Evolutionary conservation across 257 asterid genomes (phyloP), one percentile per base, ranked within the genome.

Genomic region (Lavandula angustifolia): DNA sequence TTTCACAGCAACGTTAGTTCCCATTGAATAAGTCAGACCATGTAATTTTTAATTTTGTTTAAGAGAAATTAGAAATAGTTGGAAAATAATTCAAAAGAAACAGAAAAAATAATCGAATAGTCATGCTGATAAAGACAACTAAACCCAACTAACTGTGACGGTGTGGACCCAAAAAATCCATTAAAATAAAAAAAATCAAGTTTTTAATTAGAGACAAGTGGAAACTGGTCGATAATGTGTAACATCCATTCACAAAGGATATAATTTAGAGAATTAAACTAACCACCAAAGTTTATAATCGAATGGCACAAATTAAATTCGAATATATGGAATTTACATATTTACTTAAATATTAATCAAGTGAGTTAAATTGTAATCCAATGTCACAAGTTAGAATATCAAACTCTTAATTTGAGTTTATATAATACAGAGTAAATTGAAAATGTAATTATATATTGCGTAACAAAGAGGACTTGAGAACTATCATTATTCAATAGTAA

Each of bases 151-250:
- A 76, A 62, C 70, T 52, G 56, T 17, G 14, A 56, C 54, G 73
- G 78, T 77, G 78, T 77, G 83, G 87, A 64, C 50, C 83, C 82
- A 75, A 16, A 52, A 60, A 27, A 9, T 5, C 27, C 47, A 61
- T 52, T 7, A 48, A 64, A 13, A 3, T 4, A 34, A 14, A 22
- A 10, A 17, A 14, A n/a, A 31, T 55, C 37, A 48, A 68, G 32
- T 66, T 72, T 69, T 61, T 31, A 37, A 54, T 66, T 37, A 42
- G 41, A 58, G 52, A 63, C 46, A 52, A 64, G 58, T 60, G 59
- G 70, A 37, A 75, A 76, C 70, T 48, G 81, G 82, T 77, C 76
- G 87, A 77, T 81, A 56, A 64, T 54, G 68, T 32, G 77, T 71
- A 61, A 54, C 79, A 75, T 70, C 83, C 87, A 75, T 65, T 57